These are phyloP conservation scores for Suhomyces kilbournensis DNA, from an alignment of 805 yeast genomes.

Conservation along the genomic window DNA sequence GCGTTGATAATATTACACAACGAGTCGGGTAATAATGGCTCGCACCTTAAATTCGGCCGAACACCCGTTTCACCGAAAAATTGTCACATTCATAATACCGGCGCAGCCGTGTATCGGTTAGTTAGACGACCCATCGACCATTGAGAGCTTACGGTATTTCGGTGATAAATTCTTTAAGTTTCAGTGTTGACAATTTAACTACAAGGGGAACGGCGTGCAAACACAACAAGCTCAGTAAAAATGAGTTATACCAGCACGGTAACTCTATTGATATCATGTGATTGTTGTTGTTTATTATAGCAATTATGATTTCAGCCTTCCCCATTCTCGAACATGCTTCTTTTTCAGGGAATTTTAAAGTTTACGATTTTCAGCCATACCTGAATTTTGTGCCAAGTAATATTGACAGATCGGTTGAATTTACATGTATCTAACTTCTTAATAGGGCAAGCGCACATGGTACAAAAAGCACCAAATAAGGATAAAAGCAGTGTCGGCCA, in stretches of 20 bases:
- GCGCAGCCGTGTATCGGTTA: background rate
- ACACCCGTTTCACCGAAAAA: background rate
- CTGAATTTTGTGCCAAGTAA: background rate
- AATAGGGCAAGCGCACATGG: no score
- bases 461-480: no score
- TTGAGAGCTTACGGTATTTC: background rate
- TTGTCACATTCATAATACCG: background rate
- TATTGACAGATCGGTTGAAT: background rate
- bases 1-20: background rate
- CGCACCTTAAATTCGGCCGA: background rate
- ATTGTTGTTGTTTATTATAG: background rate
- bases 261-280: background rate
- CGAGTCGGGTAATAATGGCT: background rate
- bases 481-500: no score
- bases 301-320: background rate
- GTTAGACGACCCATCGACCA: background rate
- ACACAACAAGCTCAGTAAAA: background rate
- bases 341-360: background rate
- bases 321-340: background rate
- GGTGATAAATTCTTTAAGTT: background rate
- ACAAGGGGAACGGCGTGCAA: background rate
- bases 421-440: background rate
- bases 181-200: background rate
- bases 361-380: background rate
- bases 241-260: background rate